These are phyloP conservation scores for Talaromyces sp. DNA, from an alignment of 2,329 filamentous ascomycete species.

Conservation along the genomic window DNA sequence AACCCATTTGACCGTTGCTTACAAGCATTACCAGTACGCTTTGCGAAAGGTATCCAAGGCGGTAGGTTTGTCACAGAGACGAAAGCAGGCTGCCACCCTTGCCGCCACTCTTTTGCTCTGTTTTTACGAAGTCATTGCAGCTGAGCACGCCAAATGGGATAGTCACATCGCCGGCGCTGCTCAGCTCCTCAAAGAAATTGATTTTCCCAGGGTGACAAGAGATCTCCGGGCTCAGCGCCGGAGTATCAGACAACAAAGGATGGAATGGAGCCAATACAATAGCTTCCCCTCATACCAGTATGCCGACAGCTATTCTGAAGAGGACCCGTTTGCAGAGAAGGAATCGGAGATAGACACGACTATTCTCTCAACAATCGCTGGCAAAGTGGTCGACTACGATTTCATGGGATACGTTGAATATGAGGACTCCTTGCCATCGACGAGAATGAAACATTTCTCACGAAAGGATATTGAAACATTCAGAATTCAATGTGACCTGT, in stretches of 20 bases:
- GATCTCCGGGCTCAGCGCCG: conserved; percentile 64
- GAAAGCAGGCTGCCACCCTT: conserved; percentile 75
- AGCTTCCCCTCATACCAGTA: not conserved
- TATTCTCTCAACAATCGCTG: conserved; percentile 56
- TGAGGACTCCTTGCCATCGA: conserved; percentile 14
- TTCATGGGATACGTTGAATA: conserved; percentile 49
- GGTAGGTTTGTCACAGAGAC: conserved; percentile 63
- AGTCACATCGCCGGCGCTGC: conserved; percentile 83
- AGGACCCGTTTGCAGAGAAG: conserved; percentile 39
- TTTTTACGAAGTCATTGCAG: conserved; percentile 92
- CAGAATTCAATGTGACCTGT: conserved; percentile 77
- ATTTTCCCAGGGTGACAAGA: conserved; percentile 68
- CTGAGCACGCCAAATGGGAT: conserved; percentile 93
- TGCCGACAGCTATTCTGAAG: conserved; percentile 25
- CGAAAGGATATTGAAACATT: conserved; percentile 69
- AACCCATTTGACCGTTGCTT: conserved; percentile 69
- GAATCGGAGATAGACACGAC: conserved; percentile 50
- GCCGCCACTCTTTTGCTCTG: conserved; percentile 81
- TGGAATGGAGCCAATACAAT: conserved; percentile 22
- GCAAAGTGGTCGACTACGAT: conserved; percentile 55
- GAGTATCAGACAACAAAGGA: conserved; percentile 32
- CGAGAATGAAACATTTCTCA: conserved; percentile 33
- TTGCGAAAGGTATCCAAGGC: conserved; percentile 72
- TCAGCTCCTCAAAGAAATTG: conserved; percentile 76
- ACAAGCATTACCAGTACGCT: conserved; percentile 88